These are phyloP conservation scores for Croton laevigatus DNA, from an alignment of 441 rosid genomes.

Conservation along the genomic window DNA sequence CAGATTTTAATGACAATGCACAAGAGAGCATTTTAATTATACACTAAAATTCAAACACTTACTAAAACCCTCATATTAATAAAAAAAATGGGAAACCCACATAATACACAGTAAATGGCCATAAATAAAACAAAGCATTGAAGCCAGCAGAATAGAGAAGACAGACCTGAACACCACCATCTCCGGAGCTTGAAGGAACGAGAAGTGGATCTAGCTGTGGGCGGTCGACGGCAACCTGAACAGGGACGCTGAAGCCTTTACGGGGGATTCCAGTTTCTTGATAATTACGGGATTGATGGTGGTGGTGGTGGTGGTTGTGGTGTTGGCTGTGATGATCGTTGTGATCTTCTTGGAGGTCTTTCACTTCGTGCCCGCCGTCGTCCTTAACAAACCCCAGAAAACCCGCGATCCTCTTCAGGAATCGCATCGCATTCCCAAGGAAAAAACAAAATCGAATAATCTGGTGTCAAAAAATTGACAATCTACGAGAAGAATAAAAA, in stretches of 20 bases:
- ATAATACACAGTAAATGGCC: background rate
- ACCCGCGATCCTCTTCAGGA: conserved; percentile 76
- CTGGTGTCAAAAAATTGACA: background rate
- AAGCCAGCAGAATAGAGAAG: background rate
- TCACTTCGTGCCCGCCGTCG: conserved; percentile 47
- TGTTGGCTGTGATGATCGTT: background rate
- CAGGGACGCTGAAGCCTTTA: conserved; percentile 72
- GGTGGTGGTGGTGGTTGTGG: background rate
- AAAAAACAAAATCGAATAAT: background rate
- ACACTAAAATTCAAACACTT: background rate
- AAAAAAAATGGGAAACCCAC: background rate
- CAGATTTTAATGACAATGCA: conserved; percentile 1
- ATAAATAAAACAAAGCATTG: background rate
- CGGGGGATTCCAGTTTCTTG: conserved; percentile 65
- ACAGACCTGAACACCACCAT: conserved; percentile 82
- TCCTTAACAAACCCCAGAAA: conserved; percentile 63
- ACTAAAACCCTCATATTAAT: background rate
- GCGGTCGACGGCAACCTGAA: conserved; percentile 66
- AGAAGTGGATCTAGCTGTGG: conserved; percentile 52
- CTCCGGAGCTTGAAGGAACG: conserved; percentile 51
- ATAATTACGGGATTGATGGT: conserved; percentile 20
- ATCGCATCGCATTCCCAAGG: conserved; percentile 47
- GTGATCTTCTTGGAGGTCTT: conserved; percentile 35
- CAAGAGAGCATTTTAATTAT: background rate
- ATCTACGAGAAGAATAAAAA: too few species aligned